Base-by-base conservation (phyloP, 352 stramenopile genomes). In the Peronosclerospora sorghi region DNA sequence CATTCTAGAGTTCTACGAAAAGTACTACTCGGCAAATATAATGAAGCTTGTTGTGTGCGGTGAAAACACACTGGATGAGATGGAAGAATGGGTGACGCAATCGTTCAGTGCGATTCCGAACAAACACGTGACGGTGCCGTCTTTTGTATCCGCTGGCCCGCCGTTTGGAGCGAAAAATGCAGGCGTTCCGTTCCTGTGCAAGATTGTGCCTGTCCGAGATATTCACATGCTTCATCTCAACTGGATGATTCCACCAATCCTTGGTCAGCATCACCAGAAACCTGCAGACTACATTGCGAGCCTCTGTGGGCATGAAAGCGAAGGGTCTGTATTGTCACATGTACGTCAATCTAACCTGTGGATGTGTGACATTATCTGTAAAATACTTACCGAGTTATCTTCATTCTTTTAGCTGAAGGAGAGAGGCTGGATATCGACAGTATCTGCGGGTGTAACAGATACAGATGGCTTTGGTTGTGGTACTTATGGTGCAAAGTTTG, bases 11-110 rank as follows among this genome's bases (percentile, higher is more conserved):
- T 92, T 90, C 40, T 84, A 93, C 39, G 35, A 84, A 6, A 49
- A 51, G 15, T 78, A 71, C 45, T 93, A 90, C 52, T 85, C 73
- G 15, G 71, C 76, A 35, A 85, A 83, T 38, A 75, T 88, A 52
- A 92, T 93, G 81, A 84, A 84, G 44, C 61, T 90, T 26, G 77
- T 87, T 1, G 75, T 93, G 14, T 81, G 73, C 17, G 77, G 81
- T 12, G 58, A 90, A 41, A 74, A 92, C 37, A 38, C 55, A 10
- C 57, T 92, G 26, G 77, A 89, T 21, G 69, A 77, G 15, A 48
- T 93, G 15, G 71, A 87, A 40, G 27, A 65, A 12, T 84, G 68
- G 67, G 79, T 85, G 8, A 57, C 53, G 1, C 51, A 61, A 10
- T 83, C 70, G 7, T 93, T 86, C 42, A 70, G 54, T 39, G 35